These are phyloP conservation scores for Gnaphalium uliginosum DNA, from an alignment of 129 eudicot species.

Conservation along the genomic window DNA sequence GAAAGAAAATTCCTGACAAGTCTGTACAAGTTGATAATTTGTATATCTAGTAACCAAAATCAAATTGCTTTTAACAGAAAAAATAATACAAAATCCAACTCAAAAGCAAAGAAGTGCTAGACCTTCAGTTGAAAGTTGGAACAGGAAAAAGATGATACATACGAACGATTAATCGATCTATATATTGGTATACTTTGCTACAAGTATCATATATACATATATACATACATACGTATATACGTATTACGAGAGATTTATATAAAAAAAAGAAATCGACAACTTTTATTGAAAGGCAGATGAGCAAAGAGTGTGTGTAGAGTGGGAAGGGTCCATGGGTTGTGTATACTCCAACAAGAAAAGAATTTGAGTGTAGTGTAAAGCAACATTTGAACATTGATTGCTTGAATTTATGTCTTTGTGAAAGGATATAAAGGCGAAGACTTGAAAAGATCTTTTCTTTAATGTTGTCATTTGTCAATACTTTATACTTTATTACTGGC, in stretches of 20 bases:
- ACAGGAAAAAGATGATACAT: neutral
- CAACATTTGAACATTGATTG: neutral
- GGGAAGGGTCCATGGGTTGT: constrained; percentile 2
- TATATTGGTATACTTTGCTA: too few relatives aligned
- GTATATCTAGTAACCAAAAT: neutral
- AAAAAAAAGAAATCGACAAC: neutral
- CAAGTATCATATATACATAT: too few relatives aligned
- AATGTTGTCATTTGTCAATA: neutral
- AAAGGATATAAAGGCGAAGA: neutral
- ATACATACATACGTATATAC: neutral
- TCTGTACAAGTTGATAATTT: neutral
- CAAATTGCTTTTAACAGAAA: neutral
- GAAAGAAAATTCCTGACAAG: too few relatives aligned
- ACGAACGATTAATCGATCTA: too few relatives aligned
- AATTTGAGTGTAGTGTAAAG: constrained; percentile 10
- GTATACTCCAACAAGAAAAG: constrained; percentile 3
- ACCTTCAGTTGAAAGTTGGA: neutral
- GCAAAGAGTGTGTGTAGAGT: neutral
- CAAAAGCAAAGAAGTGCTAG: neutral
- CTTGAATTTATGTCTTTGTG: neutral
- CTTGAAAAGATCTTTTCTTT: neutral
- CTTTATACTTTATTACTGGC: too few relatives aligned
- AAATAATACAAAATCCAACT: neutral
- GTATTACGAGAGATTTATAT: neutral
- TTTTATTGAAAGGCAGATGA: neutral